Evolutionary conservation across 2,329 filamentous ascomycete species (phyloP).

Genomic region (Trichoderma atrobrunneum): DNA sequence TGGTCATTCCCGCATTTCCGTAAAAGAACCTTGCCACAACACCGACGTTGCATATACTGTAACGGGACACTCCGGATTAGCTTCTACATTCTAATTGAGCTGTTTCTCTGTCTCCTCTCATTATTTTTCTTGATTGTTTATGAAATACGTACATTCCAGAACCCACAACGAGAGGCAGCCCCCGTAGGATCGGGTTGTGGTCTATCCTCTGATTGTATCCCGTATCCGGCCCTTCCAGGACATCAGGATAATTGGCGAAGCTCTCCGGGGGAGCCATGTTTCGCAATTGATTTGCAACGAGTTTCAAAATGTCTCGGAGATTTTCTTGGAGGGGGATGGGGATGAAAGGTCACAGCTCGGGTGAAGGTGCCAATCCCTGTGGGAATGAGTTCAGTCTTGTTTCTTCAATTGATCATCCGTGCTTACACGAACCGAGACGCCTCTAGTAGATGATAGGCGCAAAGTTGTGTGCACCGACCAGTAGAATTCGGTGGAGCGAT

Average conservation of each 20-base stretch:
- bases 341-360: neutral
- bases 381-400: neutral
- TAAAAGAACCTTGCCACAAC: slow-evolving; percentile 65
- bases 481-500: neutral
- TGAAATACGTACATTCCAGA: slow-evolving; percentile 53
- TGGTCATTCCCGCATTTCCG: slow-evolving; percentile 61
- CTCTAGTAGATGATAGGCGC: neutral
- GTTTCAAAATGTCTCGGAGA: neutral
- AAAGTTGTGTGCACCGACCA: neutral
- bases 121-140: neutral
- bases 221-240: slow-evolving; percentile 36
- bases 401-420: neutral
- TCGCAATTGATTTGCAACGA: neutral
- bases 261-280: slow-evolving; percentile 29
- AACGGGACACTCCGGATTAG: neutral
- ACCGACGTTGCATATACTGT: slow-evolving; percentile 57
- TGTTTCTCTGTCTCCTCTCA: neutral
- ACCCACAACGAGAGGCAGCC: slow-evolving; percentile 59
- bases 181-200: slow-evolving; percentile 68
- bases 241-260: slow-evolving; percentile 45
- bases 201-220: slow-evolving; percentile 40
- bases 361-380: neutral
- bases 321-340: neutral
- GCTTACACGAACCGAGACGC: neutral
- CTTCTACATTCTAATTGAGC: neutral